Evolutionary conservation across 805 yeast genomes (phyloP), one percentile per base, ranked within the genome.

Genomic region (Ogataea paraovalis): DNA sequence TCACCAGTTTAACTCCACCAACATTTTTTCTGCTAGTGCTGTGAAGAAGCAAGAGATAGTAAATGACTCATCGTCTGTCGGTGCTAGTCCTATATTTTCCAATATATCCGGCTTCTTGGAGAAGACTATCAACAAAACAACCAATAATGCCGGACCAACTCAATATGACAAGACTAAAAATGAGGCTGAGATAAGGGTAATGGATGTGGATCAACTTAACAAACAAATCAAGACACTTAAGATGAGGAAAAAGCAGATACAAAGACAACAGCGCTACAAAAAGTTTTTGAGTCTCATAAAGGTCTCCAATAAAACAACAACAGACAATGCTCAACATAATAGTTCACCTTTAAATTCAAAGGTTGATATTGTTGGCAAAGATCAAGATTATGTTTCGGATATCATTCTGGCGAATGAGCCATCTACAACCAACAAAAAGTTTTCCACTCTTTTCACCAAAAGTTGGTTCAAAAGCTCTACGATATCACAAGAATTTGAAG

Each of bases 201-300:
- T 46, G 12, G 51, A 52, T 34, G 22, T 55, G 4, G 49, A 52
- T 8, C 34, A 46, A 25, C 45, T 55, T 12, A 51, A 51, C 18
- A 37, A 37, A 25, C 45, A 46, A 38, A 55, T 55, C 36, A 47
- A 39, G 32, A 39, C 42, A 8, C 20, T 55, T 20, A 55, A 55
- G 42, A 21, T 38, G 42, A 52, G 45, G 41, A 47, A 44, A 32
- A 55, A 52, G 33, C 51, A 50, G 30, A 25, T 55, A 2, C n/a
- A 50, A 14, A 48, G 47, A 32, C 48, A 45, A 38, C 52, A 47
- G 14, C 44, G 53, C 16, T 47, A n/a, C 12, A 12, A 34, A 34
- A 34, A 18, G 12, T 5, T 34, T 16, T 18, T 12, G 4, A 34
- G 38, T 3, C 12, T 34, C 13, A n/a, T 16, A 16, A 34, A 16